Percentiles rank a stretch among this genome's conserved stretches.
Conservation (phyloP, 352 stramenopile genomes). For the Phytopythium aichiense region DNA sequence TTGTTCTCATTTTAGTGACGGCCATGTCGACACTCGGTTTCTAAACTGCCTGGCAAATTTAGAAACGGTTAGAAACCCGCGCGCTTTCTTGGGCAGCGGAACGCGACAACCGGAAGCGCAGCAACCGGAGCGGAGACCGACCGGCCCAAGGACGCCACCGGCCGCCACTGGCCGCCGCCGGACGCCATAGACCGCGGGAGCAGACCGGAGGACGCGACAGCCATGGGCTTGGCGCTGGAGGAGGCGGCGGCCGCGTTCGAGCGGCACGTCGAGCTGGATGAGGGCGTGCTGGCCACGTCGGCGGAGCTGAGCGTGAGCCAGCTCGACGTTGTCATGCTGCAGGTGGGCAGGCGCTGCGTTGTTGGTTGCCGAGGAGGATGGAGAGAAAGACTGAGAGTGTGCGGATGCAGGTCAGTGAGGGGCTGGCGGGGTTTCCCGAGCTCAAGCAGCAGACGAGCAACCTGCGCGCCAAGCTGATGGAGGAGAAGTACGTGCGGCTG, state of each 20-base stretch:
- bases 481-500: constrained; percentile 34
- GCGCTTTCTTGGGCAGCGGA: not conserved
- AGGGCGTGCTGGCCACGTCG: constrained; percentile 59
- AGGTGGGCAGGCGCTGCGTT: constrained; percentile 15
- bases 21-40: no score
- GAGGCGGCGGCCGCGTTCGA: constrained; percentile 39
- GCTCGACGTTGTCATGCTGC: constrained; percentile 44
- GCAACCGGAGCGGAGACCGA: not conserved
- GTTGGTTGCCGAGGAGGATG: not conserved
- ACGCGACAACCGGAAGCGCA: not conserved
- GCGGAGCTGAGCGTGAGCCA: constrained; percentile 39
- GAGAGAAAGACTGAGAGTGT: not conserved
- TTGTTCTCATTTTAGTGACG: no score
- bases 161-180: not conserved
- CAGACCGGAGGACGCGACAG: not conserved
- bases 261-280: constrained; percentile 59
- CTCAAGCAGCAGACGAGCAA: constrained; percentile 39
- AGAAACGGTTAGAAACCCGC: not conserved
- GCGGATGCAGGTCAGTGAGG: constrained; percentile 35
- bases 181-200: not conserved
- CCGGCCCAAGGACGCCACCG: not conserved
- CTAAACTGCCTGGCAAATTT: not conserved
- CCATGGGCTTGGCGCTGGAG: constrained; percentile 17
- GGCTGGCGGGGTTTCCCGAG: constrained; percentile 26
- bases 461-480: constrained; percentile 41